phyloP scores from a whole-genome alignment of 257 asterid genomes.

The Penstemon eatonii region DNA sequence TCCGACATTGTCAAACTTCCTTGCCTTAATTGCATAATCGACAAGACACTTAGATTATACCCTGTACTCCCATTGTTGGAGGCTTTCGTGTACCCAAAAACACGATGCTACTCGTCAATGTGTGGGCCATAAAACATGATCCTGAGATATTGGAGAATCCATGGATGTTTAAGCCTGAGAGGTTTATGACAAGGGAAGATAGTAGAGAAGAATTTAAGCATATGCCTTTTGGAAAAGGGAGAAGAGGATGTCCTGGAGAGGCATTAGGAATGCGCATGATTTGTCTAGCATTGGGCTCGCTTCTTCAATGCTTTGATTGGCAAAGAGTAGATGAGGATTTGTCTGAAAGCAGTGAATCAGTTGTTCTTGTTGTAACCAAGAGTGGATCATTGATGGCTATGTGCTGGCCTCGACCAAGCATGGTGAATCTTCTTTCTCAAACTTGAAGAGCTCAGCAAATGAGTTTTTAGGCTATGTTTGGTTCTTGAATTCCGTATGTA shows the following conservation, averaged over 20 bases:
- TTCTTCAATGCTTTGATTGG: slow-evolving; percentile 7
- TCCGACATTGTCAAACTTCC: too few relatives aligned
- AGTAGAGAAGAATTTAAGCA: background rate
- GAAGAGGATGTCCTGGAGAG: slow-evolving; percentile 6
- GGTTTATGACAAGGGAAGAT: slow-evolving; percentile 6
- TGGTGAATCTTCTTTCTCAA: slow-evolving; percentile 15
- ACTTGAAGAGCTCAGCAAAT: background rate
- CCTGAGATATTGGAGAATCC: background rate
- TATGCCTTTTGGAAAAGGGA: slow-evolving; percentile 9
- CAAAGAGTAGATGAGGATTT: background rate
- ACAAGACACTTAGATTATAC: too few relatives aligned
- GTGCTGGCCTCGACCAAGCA: slow-evolving; percentile 23
- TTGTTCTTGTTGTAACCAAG: background rate
- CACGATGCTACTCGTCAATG: background rate
- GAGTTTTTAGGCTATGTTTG: too few relatives aligned
- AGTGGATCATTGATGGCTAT: background rate
- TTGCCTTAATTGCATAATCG: too few relatives aligned
- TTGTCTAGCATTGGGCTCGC: background rate
- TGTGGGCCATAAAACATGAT: background rate
- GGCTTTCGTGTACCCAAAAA: background rate
- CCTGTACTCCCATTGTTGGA: too few relatives aligned
- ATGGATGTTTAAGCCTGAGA: slow-evolving; percentile 3
- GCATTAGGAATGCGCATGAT: slow-evolving; percentile 11
- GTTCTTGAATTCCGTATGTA: too few relatives aligned
- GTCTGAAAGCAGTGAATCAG: background rate